Evolutionary conservation across 495 filamentous ascomycete species (phyloP).

Genomic region (Penicillium maclennaniae): DNA sequence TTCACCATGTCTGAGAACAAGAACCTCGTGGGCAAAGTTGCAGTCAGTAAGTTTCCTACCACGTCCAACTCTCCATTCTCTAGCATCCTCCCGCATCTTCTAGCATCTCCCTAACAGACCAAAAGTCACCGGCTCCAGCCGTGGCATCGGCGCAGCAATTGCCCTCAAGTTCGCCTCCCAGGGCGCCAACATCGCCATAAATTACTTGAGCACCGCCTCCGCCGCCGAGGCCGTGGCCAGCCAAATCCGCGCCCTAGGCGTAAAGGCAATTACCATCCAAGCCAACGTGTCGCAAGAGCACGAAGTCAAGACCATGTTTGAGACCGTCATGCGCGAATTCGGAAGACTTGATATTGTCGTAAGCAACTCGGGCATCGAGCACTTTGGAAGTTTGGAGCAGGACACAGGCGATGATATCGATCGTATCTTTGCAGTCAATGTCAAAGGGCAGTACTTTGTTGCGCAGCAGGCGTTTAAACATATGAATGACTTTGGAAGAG

Average conservation of each 20-base stretch:
- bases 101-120: background rate
- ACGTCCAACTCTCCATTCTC: background rate
- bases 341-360: slow-evolving; percentile 43
- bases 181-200: slow-evolving; percentile 41
- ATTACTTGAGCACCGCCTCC: slow-evolving; percentile 28
- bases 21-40: slow-evolving; percentile 27
- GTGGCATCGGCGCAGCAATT: slow-evolving; percentile 39
- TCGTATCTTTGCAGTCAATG: slow-evolving; percentile 51
- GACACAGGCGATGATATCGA: slow-evolving; percentile 52
- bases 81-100: too few species aligned
- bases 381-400: slow-evolving; percentile 44
- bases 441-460: slow-evolving; percentile 59
- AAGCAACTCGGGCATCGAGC: slow-evolving; percentile 54
- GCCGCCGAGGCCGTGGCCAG: slow-evolving; percentile 45
- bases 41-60: slow-evolving; percentile 10
- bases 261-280: slow-evolving; percentile 46
- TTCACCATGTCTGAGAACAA: slow-evolving; percentile 13
- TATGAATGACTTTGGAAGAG: slow-evolving; percentile 39
- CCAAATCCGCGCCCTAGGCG: slow-evolving; percentile 40
- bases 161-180: slow-evolving; percentile 37
- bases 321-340: slow-evolving; percentile 38
- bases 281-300: slow-evolving; percentile 47
- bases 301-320: slow-evolving; percentile 44
- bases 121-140: slow-evolving; percentile 32
- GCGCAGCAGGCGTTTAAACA: slow-evolving; percentile 65